Base-by-base conservation (phyloP, 176 grass and related monocot genomes). In the Leersia perrieri region DNA sequence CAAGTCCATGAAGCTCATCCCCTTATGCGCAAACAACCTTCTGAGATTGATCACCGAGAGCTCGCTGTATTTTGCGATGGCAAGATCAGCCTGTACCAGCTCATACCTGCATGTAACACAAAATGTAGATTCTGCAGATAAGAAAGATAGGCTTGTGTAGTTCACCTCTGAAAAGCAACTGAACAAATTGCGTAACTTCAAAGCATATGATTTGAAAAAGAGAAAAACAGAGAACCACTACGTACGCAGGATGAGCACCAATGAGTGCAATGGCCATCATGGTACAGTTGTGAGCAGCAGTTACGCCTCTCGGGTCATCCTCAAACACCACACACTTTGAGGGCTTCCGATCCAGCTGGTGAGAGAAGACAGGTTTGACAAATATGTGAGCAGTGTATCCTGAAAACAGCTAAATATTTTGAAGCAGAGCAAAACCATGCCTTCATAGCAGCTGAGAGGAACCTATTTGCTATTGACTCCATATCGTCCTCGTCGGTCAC, bases 391-490 rank as follows among this genome's bases (percentile, higher is more conserved):
- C 23, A 12, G 5, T 41, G 65, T 33, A 79, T 57, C 63, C 2
- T 9, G 32, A 53, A 4, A 13, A 87, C 11, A 68, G 25, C 30
- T 42, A 28, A 39, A 42, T 2, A 36, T 45, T 5, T n/a, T 64
- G 30, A 58, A 70, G 27, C 14, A 1, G 1, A 28, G 58, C 23
- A 89, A 25, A 84, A 58, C 2, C 85, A 73, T 84, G 83, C 96
- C 93, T 99, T 99, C 39, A 99, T 57, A 69, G 96, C 79, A 84
- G 96, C 96, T 62, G 96, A 99, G 63, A 95, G 90, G 83, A 99
- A 99, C 76, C 96, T 87, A 84, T 99, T 89, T 39, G 96, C 92
- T 71, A 95, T 99, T 22, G 96, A 99, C 57, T 99, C 96, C 96
- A 99, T 95, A 25, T 90, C 96, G 78, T 99, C 96, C 76, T 93